Evolutionary conservation across 805 yeast genomes (phyloP).

Genomic region (Teunomyces stri): DNA sequence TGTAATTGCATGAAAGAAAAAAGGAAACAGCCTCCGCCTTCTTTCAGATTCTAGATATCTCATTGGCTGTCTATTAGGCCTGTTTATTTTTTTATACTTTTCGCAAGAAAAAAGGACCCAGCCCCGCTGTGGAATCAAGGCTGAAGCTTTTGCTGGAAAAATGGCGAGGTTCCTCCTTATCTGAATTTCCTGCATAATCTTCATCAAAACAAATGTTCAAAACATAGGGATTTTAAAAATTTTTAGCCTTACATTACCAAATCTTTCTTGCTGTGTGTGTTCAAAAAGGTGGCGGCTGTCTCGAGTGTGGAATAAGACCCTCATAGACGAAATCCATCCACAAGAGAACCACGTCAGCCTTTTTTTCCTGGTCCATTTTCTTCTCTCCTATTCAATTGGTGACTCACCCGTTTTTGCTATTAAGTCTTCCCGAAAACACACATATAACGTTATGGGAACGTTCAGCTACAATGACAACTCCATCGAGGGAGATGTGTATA

Average conservation of each 20-base stretch:
- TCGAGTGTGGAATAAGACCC: slow-evolving; percentile 1
- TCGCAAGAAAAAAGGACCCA: background rate
- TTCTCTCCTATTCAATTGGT: background rate
- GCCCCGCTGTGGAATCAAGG: background rate
- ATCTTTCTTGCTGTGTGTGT: background rate
- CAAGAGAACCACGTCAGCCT: background rate
- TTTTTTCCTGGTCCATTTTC: background rate
- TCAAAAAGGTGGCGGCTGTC: slow-evolving; percentile 2
- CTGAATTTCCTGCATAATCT: background rate
- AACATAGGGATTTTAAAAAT: slow-evolving; percentile 2
- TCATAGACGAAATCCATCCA: background rate
- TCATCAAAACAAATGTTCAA: background rate
- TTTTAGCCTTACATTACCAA: background rate
- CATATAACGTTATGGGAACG: slow-evolving; percentile 15
- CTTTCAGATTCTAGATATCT: background rate
- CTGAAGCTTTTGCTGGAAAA: background rate
- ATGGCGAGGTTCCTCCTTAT: background rate
- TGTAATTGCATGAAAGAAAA: background rate
- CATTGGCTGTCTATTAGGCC: background rate
- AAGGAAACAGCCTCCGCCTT: background rate
- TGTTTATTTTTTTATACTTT: background rate
- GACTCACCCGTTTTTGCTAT: background rate
- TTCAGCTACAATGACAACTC: slow-evolving; percentile 31
- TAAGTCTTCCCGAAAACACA: background rate
- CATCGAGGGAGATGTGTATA: slow-evolving; percentile 57